Percentiles rank a stretch among this genome's conserved stretches.
Evolutionary conservation across 1,284 basidiomycete species (phyloP).

Genomic region (Irpex sp.): DNA sequence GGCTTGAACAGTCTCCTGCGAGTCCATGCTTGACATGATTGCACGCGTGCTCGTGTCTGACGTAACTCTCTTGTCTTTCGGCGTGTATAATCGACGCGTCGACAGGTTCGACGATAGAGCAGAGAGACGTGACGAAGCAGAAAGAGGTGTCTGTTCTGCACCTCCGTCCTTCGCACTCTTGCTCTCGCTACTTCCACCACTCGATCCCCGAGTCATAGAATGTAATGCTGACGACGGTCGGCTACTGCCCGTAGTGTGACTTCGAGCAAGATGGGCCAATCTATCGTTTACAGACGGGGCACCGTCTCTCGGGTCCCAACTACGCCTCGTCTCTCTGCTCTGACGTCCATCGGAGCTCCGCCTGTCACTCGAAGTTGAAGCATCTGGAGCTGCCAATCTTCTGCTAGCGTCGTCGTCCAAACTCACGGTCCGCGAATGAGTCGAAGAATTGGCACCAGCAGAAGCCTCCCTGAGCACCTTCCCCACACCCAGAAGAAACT

Average conservation of each 20-base stretch:
- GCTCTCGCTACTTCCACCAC: conserved; percentile 22
- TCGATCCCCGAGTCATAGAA: conserved; percentile 16
- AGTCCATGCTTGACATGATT: conserved; percentile 29
- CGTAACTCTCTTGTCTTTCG: conserved; percentile 44
- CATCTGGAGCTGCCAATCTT: conserved; percentile 22
- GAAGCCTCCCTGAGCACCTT: conserved; percentile 58
- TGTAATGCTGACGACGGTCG: conserved; percentile 27
- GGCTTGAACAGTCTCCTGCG: conserved; percentile 40
- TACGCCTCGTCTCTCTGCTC: conserved; percentile 51
- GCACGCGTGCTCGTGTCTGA: conserved; percentile 17
- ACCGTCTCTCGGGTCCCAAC: conserved; percentile 46
- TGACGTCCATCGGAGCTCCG: conserved; percentile 43
- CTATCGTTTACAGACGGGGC: conserved; percentile 17
- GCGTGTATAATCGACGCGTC: conserved; percentile 47
- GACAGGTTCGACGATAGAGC: conserved; percentile 20
- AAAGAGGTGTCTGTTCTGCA: conserved; percentile 14
- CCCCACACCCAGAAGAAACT: conserved; percentile 68
- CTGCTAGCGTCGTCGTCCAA: conserved; percentile 40
- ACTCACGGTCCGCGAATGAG: conserved; percentile 46
- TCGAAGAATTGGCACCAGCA: conserved; percentile 26
- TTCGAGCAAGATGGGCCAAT: conserved; percentile 21
- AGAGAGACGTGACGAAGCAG: conserved; percentile 16
- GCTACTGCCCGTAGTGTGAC: conserved; percentile 15
- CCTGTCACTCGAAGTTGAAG: conserved; percentile 18
- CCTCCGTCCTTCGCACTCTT: conserved; percentile 20